Evolutionary conservation across 2,329 filamentous ascomycete species (phyloP).

Genomic region (Alternaria triticimaculans): DNA sequence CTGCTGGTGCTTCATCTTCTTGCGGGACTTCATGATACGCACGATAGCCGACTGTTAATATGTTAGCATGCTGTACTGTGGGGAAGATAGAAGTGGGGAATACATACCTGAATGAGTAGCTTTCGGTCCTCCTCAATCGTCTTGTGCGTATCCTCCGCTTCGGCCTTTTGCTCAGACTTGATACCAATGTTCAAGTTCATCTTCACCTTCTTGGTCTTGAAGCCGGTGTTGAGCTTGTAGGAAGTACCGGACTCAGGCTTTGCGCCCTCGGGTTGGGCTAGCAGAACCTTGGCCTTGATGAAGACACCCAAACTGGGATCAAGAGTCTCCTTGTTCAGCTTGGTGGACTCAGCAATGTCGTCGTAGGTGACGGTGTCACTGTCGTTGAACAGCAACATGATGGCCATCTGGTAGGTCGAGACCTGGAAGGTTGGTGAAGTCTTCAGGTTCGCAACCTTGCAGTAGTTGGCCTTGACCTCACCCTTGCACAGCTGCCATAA

Average conservation of each 20-base stretch:
- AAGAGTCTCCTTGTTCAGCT: constrained; percentile 79
- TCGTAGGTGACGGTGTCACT: constrained; percentile 84
- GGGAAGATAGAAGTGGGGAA: neutral
- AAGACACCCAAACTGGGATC: constrained; percentile 87
- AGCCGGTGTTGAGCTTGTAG: constrained; percentile 88
- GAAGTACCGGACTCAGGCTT: constrained; percentile 80
- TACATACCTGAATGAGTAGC: constrained; percentile 88
- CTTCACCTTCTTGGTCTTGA: constrained; percentile 98
- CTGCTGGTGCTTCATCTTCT: constrained; percentile 97
- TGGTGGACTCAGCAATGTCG: constrained; percentile 82
- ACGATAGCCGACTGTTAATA: constrained; percentile 86
- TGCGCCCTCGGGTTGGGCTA: constrained; percentile 71
- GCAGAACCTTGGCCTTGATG: constrained; percentile 89
- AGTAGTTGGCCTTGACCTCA: constrained; percentile 92
- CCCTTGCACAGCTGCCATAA: constrained; percentile 98
- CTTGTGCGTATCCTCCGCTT: constrained; percentile 97
- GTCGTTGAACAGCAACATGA: constrained; percentile 93
- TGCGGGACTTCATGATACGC: constrained; percentile 98
- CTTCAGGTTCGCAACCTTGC: constrained; percentile 70
- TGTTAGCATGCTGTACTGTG: constrained; percentile 35
- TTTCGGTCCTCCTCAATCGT: constrained; percentile 98
- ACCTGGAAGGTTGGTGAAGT: constrained; percentile 97
- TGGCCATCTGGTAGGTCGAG: constrained; percentile 97
- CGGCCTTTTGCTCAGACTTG: constrained; percentile 94
- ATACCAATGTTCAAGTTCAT: constrained; percentile 95